phyloP scores from a whole-genome alignment of 1,284 basidiomycete genomes.

The Cryptococcus depauperatus region DNA sequence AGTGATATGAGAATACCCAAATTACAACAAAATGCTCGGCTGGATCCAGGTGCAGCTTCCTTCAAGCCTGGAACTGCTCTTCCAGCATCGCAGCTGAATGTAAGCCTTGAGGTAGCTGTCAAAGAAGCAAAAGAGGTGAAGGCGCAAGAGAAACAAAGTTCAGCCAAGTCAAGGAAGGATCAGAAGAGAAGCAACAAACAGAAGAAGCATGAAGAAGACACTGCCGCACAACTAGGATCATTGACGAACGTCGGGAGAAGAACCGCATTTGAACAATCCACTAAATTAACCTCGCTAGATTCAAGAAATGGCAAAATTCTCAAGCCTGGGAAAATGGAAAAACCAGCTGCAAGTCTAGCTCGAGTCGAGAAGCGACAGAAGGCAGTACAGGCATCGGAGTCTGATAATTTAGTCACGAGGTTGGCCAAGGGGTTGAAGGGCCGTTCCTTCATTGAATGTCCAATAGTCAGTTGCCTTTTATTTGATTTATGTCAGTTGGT shows the following conservation, averaged over 20 bases:
- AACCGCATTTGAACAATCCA: constrained; percentile 34
- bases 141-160: constrained; percentile 2
- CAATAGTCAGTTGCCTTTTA: constrained; percentile 30
- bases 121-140: not conserved
- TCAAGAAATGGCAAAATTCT: constrained; percentile 2
- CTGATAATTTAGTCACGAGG: constrained; percentile 40
- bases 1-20: constrained; percentile 7
- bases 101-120: not conserved
- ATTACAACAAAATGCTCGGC: constrained; percentile 2
- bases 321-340: constrained; percentile 2
- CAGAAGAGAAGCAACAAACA: not conserved
- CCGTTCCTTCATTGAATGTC: constrained; percentile 42
- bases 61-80: constrained; percentile 12
- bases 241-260: constrained; percentile 6
- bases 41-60: constrained; percentile 9
- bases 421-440: constrained; percentile 36
- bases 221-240: constrained; percentile 6
- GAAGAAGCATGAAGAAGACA: not conserved
- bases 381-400: constrained; percentile 17
- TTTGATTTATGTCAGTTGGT: not conserved
- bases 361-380: constrained; percentile 13
- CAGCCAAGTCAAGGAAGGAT: constrained; percentile 3
- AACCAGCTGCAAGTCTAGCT: constrained; percentile 2
- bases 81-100: constrained; percentile 5
- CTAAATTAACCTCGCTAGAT: constrained; percentile 16